Percentiles rank a stretch among this genome's conserved stretches.
These are phyloP conservation scores for Mortierella alpina DNA, from an alignment of 192 early-diverging fungal species.

Conservation along the genomic window DNA sequence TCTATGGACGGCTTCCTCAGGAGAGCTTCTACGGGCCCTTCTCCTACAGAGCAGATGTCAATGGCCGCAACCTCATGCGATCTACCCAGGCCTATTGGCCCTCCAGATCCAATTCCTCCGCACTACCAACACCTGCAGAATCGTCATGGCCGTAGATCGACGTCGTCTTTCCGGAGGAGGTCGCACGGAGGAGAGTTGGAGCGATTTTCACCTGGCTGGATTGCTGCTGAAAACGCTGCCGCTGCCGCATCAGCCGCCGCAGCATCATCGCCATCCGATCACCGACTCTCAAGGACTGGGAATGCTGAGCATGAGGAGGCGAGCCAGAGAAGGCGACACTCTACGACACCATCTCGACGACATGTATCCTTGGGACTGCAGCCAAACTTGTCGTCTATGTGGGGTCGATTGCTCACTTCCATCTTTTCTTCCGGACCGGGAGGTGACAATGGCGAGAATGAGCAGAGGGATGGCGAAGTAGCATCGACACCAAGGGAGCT, in stretches of 20 bases:
- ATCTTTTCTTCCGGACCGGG: conserved; percentile 23
- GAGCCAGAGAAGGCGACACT: no score
- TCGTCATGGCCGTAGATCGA: conserved; percentile 11
- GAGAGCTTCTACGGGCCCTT: neutral
- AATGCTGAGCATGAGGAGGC: no score
- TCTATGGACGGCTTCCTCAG: conserved; percentile 22
- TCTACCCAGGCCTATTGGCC: conserved; percentile 28
- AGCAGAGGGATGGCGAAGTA: neutral
- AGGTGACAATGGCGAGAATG: conserved; percentile 6
- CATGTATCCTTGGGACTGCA: conserved; percentile 23
- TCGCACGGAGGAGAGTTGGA: conserved; percentile 45
- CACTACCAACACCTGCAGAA: conserved; percentile 49
- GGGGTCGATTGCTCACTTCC: conserved; percentile 35
- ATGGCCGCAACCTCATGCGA: conserved; percentile 12
- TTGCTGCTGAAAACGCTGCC: conserved; percentile 1
- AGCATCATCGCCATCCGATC: neutral
- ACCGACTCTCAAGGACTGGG: no score
- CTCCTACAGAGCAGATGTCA: neutral
- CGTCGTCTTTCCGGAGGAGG: conserved; percentile 21
- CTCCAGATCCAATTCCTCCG: conserved; percentile 47
- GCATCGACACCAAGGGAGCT: neutral
- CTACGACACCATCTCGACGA: neutral
- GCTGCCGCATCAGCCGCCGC: neutral
- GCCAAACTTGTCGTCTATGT: conserved; percentile 16
- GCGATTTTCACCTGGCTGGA: conserved; percentile 33